Conservation (phyloP, 2,329 filamentous ascomycete species). For the Myriosclerotinia duriaeana region DNA sequence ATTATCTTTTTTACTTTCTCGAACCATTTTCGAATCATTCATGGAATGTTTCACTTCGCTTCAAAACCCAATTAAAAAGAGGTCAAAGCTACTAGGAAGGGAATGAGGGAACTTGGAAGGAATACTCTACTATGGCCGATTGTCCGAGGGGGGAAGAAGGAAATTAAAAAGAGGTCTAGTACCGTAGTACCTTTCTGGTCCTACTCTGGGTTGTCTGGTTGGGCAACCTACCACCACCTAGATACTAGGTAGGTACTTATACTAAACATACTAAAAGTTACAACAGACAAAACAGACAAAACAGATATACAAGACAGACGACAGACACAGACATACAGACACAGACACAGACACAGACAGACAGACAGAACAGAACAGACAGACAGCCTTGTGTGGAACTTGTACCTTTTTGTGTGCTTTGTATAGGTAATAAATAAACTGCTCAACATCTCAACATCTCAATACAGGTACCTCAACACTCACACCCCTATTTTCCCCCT, state of each 20-base stretch:
- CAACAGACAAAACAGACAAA: no score
- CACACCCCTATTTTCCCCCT: slow-evolving; percentile 14
- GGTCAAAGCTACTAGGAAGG: slow-evolving; percentile 19
- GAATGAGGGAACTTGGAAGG: no score
- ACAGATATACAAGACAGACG: no score
- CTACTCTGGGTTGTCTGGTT: no score
- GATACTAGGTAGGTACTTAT: no score
- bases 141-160: slow-evolving; percentile 2
- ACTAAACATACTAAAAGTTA: no score
- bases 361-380: no score
- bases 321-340: no score
- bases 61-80: slow-evolving; percentile 19
- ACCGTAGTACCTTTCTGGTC: no score
- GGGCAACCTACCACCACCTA: no score
- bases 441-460: no score
- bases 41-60: slow-evolving; percentile 22
- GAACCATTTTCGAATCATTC: slow-evolving; percentile 11
- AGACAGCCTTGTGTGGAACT: not conserved
- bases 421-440: not conserved
- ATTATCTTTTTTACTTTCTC: not conserved
- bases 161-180: not conserved
- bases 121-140: not conserved
- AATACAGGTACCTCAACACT: not conserved
- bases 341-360: no score
- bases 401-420: not conserved